These are phyloP conservation scores for Pluteus cervinus DNA, from an alignment of 768 basidiomycete species.

Conservation along the genomic window DNA sequence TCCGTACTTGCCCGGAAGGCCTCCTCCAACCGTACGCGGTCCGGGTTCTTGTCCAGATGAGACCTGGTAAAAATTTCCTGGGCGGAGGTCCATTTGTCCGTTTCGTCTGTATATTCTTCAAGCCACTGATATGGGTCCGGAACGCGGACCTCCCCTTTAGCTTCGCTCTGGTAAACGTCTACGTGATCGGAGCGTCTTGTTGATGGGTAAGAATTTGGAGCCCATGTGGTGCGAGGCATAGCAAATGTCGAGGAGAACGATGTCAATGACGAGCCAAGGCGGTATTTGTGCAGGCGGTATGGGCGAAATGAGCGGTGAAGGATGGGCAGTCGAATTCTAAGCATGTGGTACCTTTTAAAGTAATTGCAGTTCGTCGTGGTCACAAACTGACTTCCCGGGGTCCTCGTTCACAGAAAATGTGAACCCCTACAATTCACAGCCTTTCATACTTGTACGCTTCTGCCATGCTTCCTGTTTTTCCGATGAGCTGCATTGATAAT, in stretches of 20 bases:
- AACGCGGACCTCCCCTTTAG: slow-evolving; percentile 55
- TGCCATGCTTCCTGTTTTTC: too few species aligned
- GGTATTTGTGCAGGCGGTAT: slow-evolving; percentile 19
- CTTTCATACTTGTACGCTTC: too few species aligned
- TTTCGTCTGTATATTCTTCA: slow-evolving; percentile 57
- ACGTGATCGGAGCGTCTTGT: slow-evolving; percentile 62
- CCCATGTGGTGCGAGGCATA: slow-evolving; percentile 44
- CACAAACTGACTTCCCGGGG: too few species aligned
- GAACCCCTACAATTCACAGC: too few species aligned
- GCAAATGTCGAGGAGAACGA: slow-evolving; percentile 17
- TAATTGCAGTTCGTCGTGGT: too few species aligned
- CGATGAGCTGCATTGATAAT: too few species aligned
- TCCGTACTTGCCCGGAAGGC: slow-evolving; percentile 43
- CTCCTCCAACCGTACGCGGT: slow-evolving; percentile 51
- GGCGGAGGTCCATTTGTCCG: slow-evolving; percentile 54
- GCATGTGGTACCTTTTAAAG: too few species aligned
- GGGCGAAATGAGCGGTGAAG: slow-evolving; percentile 13
- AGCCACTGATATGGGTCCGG: slow-evolving; percentile 75
- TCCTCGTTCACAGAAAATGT: too few species aligned
- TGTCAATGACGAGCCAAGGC: slow-evolving; percentile 15
- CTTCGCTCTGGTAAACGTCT: slow-evolving; percentile 63
- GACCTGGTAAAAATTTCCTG: slow-evolving; percentile 54
- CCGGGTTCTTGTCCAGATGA: slow-evolving; percentile 59
- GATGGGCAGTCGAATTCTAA: too few species aligned
- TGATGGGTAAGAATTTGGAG: slow-evolving; percentile 52